phyloP scores from a whole-genome alignment of 2,329 filamentous ascomycete species.

The Fusarium anthophilum region DNA sequence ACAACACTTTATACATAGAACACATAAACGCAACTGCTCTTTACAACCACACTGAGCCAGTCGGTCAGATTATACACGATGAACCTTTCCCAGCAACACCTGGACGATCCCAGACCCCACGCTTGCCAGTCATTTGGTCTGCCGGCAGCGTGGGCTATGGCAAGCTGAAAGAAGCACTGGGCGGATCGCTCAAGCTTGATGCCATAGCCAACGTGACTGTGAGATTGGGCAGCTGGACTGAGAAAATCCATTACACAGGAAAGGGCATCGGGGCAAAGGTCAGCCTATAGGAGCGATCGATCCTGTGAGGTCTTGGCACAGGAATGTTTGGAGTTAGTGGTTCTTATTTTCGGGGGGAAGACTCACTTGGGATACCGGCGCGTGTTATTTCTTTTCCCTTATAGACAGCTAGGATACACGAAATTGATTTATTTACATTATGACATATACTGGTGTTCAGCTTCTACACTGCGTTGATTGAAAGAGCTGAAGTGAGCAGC shows the following conservation, averaged over 20 bases:
- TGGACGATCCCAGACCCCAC: constrained; percentile 76
- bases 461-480: not conserved
- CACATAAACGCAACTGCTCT: constrained; percentile 84
- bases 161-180: constrained; percentile 80
- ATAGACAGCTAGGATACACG: constrained; percentile 6
- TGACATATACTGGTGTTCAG: not conserved
- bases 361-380: not conserved
- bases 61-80: constrained; percentile 81
- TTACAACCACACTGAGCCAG: constrained; percentile 80
- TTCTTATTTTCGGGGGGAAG: constrained; percentile 2
- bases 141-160: constrained; percentile 83
- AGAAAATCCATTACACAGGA: constrained; percentile 76
- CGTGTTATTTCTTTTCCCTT: not conserved
- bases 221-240: constrained; percentile 77
- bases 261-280: constrained; percentile 74
- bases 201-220: constrained; percentile 80
- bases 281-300: constrained; percentile 37
- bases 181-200: constrained; percentile 81
- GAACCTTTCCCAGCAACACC: constrained; percentile 80
- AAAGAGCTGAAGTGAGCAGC: not conserved
- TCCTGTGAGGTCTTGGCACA: not conserved
- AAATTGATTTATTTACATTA: constrained; percentile 8
- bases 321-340: constrained; percentile 23
- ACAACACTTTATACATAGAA: constrained; percentile 80
- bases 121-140: constrained; percentile 83